Conservation (phyloP, 2,329 filamentous ascomycete genomes). For the Colletotrichum acutatum region DNA sequence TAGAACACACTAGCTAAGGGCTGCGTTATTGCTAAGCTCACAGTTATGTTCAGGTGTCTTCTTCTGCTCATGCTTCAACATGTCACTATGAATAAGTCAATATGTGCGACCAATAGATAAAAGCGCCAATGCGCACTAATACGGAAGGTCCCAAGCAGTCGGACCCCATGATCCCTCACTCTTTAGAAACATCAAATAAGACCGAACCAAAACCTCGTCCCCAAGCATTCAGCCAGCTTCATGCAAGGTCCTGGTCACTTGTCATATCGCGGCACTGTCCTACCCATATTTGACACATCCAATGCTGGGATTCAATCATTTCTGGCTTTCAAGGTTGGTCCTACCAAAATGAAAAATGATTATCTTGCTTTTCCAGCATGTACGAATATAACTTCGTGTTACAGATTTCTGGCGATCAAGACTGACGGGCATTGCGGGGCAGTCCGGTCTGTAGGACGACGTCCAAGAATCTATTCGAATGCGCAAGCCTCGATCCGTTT, state of each 20-base stretch:
- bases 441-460: background rate
- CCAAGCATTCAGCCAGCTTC: background rate
- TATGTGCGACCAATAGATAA: constrained; percentile 30
- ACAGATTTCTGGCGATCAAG: background rate
- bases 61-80: background rate
- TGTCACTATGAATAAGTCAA: background rate
- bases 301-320: background rate
- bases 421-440: background rate
- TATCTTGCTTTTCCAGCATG: background rate
- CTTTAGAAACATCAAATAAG: background rate
- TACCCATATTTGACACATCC: background rate
- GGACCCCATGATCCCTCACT: background rate
- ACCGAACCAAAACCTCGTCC: constrained; percentile 3
- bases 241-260: constrained; percentile 32
- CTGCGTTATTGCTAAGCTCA: background rate
- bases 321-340: background rate
- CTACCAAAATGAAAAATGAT: background rate
- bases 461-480: background rate
- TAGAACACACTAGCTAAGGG: background rate
- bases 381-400: background rate
- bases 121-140: background rate
- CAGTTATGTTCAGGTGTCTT: background rate
- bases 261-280: constrained; percentile 13
- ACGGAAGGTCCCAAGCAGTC: constrained; percentile 8
- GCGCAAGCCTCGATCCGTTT: background rate